Base-by-base conservation (phyloP, 176 grass and related monocot species). In the bread wheat (Triticum aestivum) region DNA sequence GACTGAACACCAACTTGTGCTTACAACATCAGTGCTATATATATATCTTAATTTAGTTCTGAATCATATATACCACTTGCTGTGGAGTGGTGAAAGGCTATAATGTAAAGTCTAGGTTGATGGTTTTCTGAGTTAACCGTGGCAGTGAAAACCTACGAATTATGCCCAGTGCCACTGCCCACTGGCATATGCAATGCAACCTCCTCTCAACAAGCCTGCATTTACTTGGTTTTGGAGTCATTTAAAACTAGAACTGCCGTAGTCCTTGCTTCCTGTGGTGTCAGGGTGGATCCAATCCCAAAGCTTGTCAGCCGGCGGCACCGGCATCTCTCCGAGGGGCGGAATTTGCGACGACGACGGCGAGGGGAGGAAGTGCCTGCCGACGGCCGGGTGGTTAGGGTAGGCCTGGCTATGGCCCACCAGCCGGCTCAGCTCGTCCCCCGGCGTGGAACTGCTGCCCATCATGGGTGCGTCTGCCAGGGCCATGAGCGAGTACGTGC, bases 241-340 rank as follows among this genome's bases (percentile, higher is more conserved):
- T 86, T 98, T 90, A 73, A 92, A 98, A 79, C 67, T 62, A 61
- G 89, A 89, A 76, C 61, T 62, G 61, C 13, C 79, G 77, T 90
- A 92, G 89, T 91, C 95, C 68, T 67, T 87, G 23, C 67, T 88
- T 10, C 44, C 30, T 23, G 83, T 42, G 37, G 79, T 79, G 85
- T 97, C 92, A 51, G 90, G 89, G 54, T 70, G 74, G 33, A 75
- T 98, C 96, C 96, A 98, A 56, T 94, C 93, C 96, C 96, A 98
- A 70, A 95, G 93, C 88, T 94, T 95, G 89, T 98, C 91, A 1
- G 88, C 39, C 49, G 88, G 81, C 37, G 85, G 69, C 59, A 87
- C 73, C 10, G 88, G 86, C 78, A 82, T 34, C 41, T 79, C 29
- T 30, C 61, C 83, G 18, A 78, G 87, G 3, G 83, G 88, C 15